Evolutionary conservation across 1,284 basidiomycete species (phyloP).

Genomic region (Puccinia horiana): DNA sequence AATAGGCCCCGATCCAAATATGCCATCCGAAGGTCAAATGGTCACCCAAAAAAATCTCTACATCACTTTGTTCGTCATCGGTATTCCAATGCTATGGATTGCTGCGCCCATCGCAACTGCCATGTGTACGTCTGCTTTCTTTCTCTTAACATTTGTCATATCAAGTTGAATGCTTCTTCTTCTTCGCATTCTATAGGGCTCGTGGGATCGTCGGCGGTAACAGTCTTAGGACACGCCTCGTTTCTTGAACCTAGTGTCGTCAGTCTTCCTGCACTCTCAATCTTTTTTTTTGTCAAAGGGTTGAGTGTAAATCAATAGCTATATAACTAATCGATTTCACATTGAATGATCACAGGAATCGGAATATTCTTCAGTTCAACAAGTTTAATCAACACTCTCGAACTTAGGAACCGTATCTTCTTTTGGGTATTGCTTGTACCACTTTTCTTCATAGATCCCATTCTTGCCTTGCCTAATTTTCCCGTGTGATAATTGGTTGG

Average conservation of each 20-base stretch:
- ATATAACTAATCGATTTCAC: not conserved
- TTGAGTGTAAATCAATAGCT: not conserved
- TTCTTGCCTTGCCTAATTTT: not conserved
- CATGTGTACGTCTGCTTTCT: constrained; percentile 25
- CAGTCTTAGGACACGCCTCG: constrained; percentile 73
- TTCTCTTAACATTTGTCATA: not conserved
- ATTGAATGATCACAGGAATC: constrained; percentile 23
- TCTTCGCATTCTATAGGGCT: constrained; percentile 59
- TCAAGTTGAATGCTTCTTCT: not conserved
- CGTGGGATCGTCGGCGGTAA: constrained; percentile 58
- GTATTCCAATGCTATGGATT: constrained; percentile 55
- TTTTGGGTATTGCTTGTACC: not conserved
- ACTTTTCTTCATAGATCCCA: not conserved
- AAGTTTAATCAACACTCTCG: constrained; percentile 11
- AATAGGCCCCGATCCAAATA: constrained; percentile 40
- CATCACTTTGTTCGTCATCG: constrained; percentile 61
- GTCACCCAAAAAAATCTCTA: constrained; percentile 65
- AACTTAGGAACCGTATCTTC: not conserved
- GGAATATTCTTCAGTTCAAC: constrained; percentile 46
- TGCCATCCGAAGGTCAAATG: constrained; percentile 30
- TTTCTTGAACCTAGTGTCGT: constrained; percentile 84
- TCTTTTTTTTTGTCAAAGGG: not conserved
- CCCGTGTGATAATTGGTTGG: not conserved
- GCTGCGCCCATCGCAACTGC: constrained; percentile 51
- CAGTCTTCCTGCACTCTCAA: constrained; percentile 61